These are phyloP conservation scores for Xylariaceae sp. DNA, from an alignment of 2,329 filamentous ascomycete species.

Conservation along the genomic window DNA sequence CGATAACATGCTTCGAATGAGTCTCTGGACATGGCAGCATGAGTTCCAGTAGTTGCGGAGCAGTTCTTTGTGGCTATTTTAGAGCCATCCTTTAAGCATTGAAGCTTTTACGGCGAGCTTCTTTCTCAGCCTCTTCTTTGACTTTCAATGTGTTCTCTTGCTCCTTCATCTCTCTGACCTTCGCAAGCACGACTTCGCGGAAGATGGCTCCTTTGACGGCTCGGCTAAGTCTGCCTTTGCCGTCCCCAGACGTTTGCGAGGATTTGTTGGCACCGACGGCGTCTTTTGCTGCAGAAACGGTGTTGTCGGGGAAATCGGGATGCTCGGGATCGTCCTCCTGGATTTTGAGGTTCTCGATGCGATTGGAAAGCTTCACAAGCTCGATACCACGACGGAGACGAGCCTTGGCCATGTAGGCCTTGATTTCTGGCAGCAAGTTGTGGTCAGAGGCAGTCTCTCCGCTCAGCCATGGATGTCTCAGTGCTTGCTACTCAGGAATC, in stretches of 20 bases:
- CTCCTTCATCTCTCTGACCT: constrained; percentile 88
- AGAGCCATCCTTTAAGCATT: constrained; percentile 16
- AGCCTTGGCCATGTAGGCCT: constrained; percentile 85
- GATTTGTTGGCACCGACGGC: constrained; percentile 33
- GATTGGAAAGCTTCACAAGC: constrained; percentile 91
- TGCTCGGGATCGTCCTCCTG: constrained; percentile 80
- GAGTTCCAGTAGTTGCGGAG: no score
- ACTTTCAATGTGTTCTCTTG: constrained; percentile 72
- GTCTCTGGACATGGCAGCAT: no score
- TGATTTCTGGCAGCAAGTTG: constrained; percentile 96
- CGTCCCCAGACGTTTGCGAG: constrained; percentile 32
- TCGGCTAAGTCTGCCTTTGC: constrained; percentile 43
- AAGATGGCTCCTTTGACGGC: constrained; percentile 71
- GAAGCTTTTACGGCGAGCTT: constrained; percentile 38
- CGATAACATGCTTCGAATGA: no score
- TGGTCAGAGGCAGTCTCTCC: constrained; percentile 90
- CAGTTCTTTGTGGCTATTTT: no score
- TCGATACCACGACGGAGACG: constrained; percentile 92
- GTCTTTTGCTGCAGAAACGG: constrained; percentile 52
- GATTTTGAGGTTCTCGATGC: constrained; percentile 90
- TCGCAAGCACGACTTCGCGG: constrained; percentile 88
- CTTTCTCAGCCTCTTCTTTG: constrained; percentile 54
- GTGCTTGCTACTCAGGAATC: constrained; percentile 55
- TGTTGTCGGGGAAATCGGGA: constrained; percentile 65
- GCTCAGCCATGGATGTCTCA: constrained; percentile 83